Conservation (phyloP, 768 basidiomycete species). For the Obba rivulosa region DNA sequence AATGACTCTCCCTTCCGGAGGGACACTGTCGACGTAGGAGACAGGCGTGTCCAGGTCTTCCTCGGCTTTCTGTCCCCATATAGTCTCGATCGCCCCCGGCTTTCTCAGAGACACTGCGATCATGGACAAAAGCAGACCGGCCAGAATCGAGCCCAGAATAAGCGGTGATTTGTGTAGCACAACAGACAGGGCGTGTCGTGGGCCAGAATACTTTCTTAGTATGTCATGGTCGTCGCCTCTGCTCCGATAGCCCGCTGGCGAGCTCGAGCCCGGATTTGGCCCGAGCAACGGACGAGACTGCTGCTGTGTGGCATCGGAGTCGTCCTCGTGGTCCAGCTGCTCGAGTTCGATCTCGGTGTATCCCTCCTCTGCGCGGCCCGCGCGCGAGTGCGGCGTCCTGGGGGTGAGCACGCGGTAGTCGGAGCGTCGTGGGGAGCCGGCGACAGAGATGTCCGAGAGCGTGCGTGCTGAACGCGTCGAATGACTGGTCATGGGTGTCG, state of each 20-base stretch:
- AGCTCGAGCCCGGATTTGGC: constrained; percentile 31
- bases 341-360: constrained; percentile 45
- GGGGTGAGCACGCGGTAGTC: constrained; percentile 38
- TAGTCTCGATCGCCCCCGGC: constrained; percentile 38
- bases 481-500: too few relatives aligned
- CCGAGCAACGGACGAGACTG: constrained; percentile 43
- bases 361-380: constrained; percentile 52
- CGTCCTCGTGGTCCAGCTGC: constrained; percentile 27
- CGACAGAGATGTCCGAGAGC: constrained; percentile 17
- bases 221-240: constrained; percentile 35
- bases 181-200: constrained; percentile 1
- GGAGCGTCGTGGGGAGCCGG: constrained; percentile 12
- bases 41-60: constrained; percentile 7
- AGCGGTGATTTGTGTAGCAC: constrained; percentile 31
- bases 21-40: constrained; percentile 17
- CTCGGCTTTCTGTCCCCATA: constrained; percentile 29
- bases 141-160: constrained; percentile 38
- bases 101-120: constrained; percentile 43
- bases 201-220: constrained; percentile 6
- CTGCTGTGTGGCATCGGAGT: constrained; percentile 27
- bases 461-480: background rate
- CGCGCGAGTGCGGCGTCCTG: constrained; percentile 57
- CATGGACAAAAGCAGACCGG: constrained; percentile 40
- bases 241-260: constrained; percentile 36
- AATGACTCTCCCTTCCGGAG: constrained; percentile 24